Percentiles rank a stretch among this genome's conserved stretches.
phyloP scores from a whole-genome alignment of 306 rosid genomes.

The Betula pendula region DNA sequence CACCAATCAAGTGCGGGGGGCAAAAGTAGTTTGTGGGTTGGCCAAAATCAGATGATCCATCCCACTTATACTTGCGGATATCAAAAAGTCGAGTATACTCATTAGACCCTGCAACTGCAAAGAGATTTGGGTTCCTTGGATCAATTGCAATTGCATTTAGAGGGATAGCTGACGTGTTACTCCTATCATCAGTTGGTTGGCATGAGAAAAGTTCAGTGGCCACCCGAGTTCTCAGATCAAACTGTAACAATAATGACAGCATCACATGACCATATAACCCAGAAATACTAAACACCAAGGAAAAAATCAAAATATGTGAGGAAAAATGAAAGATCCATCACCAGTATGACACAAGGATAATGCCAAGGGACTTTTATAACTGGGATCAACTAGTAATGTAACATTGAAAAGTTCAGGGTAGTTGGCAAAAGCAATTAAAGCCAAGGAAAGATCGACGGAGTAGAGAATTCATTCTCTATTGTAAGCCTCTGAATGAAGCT shows the following conservation, averaged over 20 bases:
- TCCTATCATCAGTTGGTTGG: constrained; percentile 51
- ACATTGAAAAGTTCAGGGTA: neutral
- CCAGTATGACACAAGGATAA: constrained; percentile 7
- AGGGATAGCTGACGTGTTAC: constrained; percentile 43
- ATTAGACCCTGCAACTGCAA: constrained; percentile 82
- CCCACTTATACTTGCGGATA: constrained; percentile 80
- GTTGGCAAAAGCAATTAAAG: neutral
- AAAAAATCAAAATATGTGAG: neutral
- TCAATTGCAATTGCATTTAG: constrained; percentile 91
- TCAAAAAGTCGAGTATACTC: constrained; percentile 82
- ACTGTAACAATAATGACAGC: constrained; percentile 47
- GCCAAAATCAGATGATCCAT: constrained; percentile 71
- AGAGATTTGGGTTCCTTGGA: constrained; percentile 92
- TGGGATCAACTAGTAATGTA: constrained; percentile 9
- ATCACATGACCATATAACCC: constrained; percentile 29
- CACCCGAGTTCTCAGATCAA: constrained; percentile 78
- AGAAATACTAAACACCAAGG: neutral
- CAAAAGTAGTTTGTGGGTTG: constrained; percentile 69
- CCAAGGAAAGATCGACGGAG: neutral
- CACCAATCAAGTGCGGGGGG: constrained; percentile 69
- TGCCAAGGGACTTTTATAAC: neutral
- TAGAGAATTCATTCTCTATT: neutral
- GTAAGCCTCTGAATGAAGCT: constrained; percentile 2
- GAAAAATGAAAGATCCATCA: neutral
- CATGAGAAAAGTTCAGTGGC: constrained; percentile 81